Evolutionary conservation across 1,284 basidiomycete genomes (phyloP), one percentile per base, ranked within the genome.

Genomic region (Anthracocystis setariae): DNA sequence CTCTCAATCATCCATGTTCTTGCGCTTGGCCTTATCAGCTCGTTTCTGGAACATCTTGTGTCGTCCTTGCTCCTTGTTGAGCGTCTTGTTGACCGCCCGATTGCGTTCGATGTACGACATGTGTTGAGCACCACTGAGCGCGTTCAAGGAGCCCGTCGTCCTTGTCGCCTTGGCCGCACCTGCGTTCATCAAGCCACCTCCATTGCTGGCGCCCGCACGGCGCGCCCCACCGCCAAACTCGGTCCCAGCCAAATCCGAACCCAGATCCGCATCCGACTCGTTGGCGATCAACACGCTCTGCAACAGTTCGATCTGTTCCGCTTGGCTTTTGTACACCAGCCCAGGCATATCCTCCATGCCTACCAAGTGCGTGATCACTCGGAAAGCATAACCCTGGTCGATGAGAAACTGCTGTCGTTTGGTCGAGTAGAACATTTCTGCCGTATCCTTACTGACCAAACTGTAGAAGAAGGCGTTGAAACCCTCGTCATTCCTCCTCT

Each of bases 381-480:
- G 97, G 88, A 98, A 98, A 1, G 94, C 92, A 84, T 98, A 98
- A 1, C 94, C 94, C 85, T 97, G 91, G 84, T 98, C 96, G 79
- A 99, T 96, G 73, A 99, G 86, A 86, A 99, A 99, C 79, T 98
- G 94, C 83, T 98, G 96, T 20, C 96, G 89, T 85, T 98, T 98
- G 13, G 96, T 97, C 81, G 93, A 95, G 86, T 98, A 99, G 85
- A 91, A 98, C 93, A 98, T 98, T 85, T 98, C 96, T 80, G 96
- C 92, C 0, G 96, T 99, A 85, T 98, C 95, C 84, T 96, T 97
- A 37, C 93, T 96, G 42, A 98, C 96, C 27, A 99, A 88, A 32
- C 94, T 97, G 84, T 99, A 99, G 86, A 99, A 99, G 85, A 98
- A 99, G 13, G 96, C 96, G 76, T 98, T 98, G 86, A 99, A 99